Base-by-base conservation (phyloP, 176 grass and related monocot species). In the Ananas comosus region DNA sequence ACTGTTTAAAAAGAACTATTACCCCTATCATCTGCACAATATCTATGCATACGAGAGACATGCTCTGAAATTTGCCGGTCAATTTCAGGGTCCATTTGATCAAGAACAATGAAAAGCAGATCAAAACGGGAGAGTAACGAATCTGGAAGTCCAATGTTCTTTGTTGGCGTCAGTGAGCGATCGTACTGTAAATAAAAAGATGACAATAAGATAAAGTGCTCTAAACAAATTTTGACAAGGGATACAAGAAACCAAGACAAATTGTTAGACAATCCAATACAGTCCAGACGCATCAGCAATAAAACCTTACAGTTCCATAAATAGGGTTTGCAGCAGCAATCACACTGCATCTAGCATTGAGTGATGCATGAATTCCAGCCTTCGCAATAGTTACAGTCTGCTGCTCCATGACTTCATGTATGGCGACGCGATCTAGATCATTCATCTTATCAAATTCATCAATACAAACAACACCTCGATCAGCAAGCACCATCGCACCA, bases 391-490 rank as follows among this genome's bases (percentile, higher is more conserved):
- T 99, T 21, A 97, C 94, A 56, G 89, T 99, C 76, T 99, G 89
- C 51, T 99, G 89, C 69, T 99, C 94, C 94, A 99, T 99, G 71
- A 99, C 94, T 83, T 99, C 94, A 64, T 99, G 94, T 78, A 99
- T 99, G 71, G 94, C 80, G 67, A 99, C 94, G 70, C 94, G 82
- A 18, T 99, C 94, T 74, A 86, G 89, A 88, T 93, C 94, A 61
- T 99, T 99, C 94, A 93, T 99, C 70, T 99, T 99, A 85, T 99
- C 89, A 78, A 99, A 99, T 76, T 99, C 94, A 67, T 99, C 94
- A 70, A 99, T 99, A 61, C 94, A 93, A 18, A 99, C 89, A 73
- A 99, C 87, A 61, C 89, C 89, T 67, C 94, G 79, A 80, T 99
- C 87, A 70, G 94, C 94, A 83, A 97, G 93, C 79, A 99, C 94